Percentiles rank a stretch among this genome's conserved stretches.
phyloP scores from a whole-genome alignment of 495 filamentous ascomycete species.

The Bombardia bombarda region DNA sequence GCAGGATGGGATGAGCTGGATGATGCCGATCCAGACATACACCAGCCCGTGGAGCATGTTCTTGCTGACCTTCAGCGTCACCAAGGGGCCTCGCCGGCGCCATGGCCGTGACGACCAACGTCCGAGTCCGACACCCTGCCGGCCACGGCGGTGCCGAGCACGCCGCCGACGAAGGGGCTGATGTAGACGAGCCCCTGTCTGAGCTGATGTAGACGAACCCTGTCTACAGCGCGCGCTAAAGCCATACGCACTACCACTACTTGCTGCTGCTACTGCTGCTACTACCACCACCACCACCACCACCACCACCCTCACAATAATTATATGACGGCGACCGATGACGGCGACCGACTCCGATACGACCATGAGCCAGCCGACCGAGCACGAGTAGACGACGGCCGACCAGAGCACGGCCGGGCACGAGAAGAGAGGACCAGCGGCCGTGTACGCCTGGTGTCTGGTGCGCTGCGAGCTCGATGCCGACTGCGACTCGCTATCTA shows the following conservation, averaged over 20 bases:
- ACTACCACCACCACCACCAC: too few relatives aligned
- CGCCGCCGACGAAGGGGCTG: conserved; percentile 78
- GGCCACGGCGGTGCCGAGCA: conserved; percentile 85
- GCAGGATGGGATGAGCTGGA: conserved; percentile 66
- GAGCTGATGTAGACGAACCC: conserved; percentile 87
- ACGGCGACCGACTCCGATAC: conserved; percentile 78
- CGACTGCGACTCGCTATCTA: conserved; percentile 29
- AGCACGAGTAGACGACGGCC: conserved; percentile 74
- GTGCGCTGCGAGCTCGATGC: conserved; percentile 10
- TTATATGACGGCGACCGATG: too few relatives aligned
- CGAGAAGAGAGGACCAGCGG: conserved; percentile 78
- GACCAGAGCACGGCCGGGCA: conserved; percentile 94
- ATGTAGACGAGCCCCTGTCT: conserved; percentile 86
- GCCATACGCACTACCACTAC: too few relatives aligned
- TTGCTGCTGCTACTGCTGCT: too few relatives aligned
- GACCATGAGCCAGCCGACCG: conserved; percentile 91
- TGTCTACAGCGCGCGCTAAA: conserved; percentile 71
- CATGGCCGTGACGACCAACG: conserved; percentile 75
- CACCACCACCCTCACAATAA: too few relatives aligned
- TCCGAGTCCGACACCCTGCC: conserved; percentile 83
- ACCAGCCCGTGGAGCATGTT: conserved; percentile 85
- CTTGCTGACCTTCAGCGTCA: conserved; percentile 92
- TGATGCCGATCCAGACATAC: conserved; percentile 76
- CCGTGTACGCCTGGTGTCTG: conserved; percentile 50
- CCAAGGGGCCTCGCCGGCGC: conserved; percentile 89